These are phyloP conservation scores for Neofusicoccum sp. DNA, from an alignment of 2,329 filamentous ascomycete species.

Conservation along the genomic window DNA sequence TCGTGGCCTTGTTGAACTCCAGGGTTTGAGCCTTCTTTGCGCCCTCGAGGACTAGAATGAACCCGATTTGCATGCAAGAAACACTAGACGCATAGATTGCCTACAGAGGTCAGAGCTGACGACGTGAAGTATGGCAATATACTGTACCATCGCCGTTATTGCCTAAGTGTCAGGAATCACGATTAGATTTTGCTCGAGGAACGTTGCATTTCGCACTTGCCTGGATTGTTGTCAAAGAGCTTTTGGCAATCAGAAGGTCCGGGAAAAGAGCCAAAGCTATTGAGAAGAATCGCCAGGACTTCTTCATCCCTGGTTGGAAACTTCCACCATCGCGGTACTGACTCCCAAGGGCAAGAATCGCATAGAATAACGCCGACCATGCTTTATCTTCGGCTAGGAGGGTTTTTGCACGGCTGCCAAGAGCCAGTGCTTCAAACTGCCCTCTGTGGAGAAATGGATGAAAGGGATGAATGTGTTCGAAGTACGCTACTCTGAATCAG, in stretches of 20 bases:
- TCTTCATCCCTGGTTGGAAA: constrained; percentile 41
- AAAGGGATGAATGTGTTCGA: constrained; percentile 39
- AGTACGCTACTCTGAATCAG: constrained; percentile 33
- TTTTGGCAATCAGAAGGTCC: constrained; percentile 31
- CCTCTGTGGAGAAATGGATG: constrained; percentile 43
- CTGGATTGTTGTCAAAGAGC: constrained; percentile 27
- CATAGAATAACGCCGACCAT: constrained; percentile 41
- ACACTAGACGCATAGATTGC: no score
- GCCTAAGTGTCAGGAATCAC: no score
- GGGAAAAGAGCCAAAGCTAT: constrained; percentile 37
- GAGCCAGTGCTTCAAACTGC: constrained; percentile 36
- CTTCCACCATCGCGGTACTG: constrained; percentile 36
- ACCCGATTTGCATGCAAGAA: no score
- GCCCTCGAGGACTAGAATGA: constrained; percentile 26
- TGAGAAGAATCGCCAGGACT: constrained; percentile 42
- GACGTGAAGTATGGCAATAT: no score
- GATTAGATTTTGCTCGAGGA: no score
- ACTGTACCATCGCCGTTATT: no score
- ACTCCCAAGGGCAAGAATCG: constrained; percentile 39
- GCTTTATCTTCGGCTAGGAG: constrained; percentile 28
- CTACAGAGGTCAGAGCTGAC: no score
- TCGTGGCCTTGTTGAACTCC: constrained; percentile 30
- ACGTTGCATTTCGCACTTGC: constrained; percentile 13
- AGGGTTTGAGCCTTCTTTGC: constrained; percentile 35
- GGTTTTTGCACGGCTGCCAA: constrained; percentile 24